phyloP scores from a whole-genome alignment of 768 basidiomycete genomes.

The Imleria badia region DNA sequence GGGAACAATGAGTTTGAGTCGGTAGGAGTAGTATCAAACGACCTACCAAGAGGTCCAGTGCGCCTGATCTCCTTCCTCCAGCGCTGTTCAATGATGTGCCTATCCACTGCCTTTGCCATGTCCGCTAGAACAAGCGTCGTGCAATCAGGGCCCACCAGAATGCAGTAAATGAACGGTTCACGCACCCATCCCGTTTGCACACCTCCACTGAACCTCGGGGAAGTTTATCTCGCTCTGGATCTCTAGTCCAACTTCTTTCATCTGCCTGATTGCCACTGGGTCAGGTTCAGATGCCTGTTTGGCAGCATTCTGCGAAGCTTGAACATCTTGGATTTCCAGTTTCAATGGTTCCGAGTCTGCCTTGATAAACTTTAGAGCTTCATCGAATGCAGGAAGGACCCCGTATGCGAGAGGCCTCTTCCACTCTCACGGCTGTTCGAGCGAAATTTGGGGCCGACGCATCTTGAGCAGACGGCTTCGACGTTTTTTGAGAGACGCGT shows the following conservation, averaged over 20 bases:
- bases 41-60: conserved; percentile 74
- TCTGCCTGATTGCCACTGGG: conserved; percentile 39
- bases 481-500: not conserved
- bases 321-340: conserved; percentile 23
- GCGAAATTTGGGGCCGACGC: conserved; percentile 52
- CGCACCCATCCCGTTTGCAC: conserved; percentile 76
- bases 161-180: conserved; percentile 10
- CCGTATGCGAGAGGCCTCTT: conserved; percentile 59
- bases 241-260: conserved; percentile 58
- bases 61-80: conserved; percentile 88
- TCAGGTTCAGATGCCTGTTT: conserved; percentile 30
- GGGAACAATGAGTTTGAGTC: not conserved
- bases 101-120: conserved; percentile 65
- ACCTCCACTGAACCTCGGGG: conserved; percentile 79
- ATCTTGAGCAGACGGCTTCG: conserved; percentile 25
- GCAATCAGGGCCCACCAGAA: not conserved
- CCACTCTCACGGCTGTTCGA: conserved; percentile 58
- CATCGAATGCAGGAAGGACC: conserved; percentile 79
- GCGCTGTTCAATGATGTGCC: conserved; percentile 77
- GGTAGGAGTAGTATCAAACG: not conserved
- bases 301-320: conserved; percentile 16
- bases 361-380: conserved; percentile 70
- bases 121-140: conserved; percentile 45
- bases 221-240: conserved; percentile 82
- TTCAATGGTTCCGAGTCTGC: conserved; percentile 56